Conservation (phyloP, 2,329 filamentous ascomycete genomes). For the Cladosporium sp. region DNA sequence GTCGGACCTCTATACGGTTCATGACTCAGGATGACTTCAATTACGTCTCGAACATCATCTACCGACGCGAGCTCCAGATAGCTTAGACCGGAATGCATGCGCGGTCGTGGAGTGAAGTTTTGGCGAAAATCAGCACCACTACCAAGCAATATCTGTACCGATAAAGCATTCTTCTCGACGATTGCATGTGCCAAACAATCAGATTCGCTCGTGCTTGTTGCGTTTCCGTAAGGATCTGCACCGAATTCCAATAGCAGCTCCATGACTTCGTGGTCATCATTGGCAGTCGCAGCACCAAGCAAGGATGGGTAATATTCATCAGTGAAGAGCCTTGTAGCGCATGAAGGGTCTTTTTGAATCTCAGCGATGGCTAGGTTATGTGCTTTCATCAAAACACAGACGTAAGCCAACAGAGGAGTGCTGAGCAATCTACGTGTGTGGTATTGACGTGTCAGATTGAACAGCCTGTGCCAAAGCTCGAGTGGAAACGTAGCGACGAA, state of each 20-base stretch:
- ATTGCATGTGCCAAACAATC: background rate
- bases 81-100: no score
- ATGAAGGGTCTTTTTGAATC: background rate
- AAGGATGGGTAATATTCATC: background rate
- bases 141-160: background rate
- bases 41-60: background rate
- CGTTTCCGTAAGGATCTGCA: background rate
- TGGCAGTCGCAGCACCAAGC: background rate
- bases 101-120: no score
- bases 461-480: background rate
- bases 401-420: background rate
- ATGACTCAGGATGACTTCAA: background rate
- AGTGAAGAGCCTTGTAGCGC: background rate
- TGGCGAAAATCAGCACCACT: background rate
- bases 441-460: background rate
- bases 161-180: no score
- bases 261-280: background rate
- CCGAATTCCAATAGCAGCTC: background rate
- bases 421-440: no score
- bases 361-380: background rate
- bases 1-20: background rate
- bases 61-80: no score
- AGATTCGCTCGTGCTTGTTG: no score
- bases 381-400: background rate
- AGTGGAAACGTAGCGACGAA: background rate